Evolutionary conservation across 768 basidiomycete genomes (phyloP).

Genomic region (Dentipellis sp.): DNA sequence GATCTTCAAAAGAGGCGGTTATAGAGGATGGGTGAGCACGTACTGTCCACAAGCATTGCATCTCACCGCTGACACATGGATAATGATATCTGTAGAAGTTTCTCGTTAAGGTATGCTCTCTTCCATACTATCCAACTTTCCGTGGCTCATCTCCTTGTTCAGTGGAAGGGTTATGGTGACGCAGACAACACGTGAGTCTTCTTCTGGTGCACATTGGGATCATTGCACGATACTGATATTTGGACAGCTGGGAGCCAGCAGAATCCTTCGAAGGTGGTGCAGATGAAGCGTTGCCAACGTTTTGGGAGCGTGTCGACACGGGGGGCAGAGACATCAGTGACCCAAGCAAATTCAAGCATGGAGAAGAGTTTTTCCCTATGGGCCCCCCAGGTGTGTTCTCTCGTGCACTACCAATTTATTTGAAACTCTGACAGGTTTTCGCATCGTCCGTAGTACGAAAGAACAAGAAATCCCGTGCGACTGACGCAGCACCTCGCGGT

Average conservation of each 20-base stretch:
- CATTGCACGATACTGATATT: slow-evolving; percentile 1
- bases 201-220: background rate
- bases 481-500: too few relatives aligned
- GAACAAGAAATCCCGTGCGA: background rate
- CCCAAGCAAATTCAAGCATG: slow-evolving; percentile 8
- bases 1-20: slow-evolving; percentile 14
- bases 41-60: too few relatives aligned
- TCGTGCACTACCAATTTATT: background rate
- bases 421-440: background rate
- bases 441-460: background rate
- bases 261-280: slow-evolving; percentile 9
- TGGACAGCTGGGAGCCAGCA: slow-evolving; percentile 12
- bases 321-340: slow-evolving; percentile 7
- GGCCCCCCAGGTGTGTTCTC: slow-evolving; percentile 9
- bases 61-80: too few relatives aligned
- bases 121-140: background rate
- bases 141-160: background rate
- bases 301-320: slow-evolving; percentile 12
- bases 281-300: slow-evolving; percentile 5
- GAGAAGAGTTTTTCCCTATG: slow-evolving; percentile 11
- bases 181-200: slow-evolving; percentile 12
- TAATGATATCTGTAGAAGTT: slow-evolving; percentile 6
- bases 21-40: slow-evolving; percentile 12
- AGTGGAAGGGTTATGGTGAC: slow-evolving; percentile 14
- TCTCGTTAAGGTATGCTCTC: slow-evolving; percentile 7